Conservation (phyloP, 31 red algal genomes). For the Porphyra umbilicalis region DNA sequence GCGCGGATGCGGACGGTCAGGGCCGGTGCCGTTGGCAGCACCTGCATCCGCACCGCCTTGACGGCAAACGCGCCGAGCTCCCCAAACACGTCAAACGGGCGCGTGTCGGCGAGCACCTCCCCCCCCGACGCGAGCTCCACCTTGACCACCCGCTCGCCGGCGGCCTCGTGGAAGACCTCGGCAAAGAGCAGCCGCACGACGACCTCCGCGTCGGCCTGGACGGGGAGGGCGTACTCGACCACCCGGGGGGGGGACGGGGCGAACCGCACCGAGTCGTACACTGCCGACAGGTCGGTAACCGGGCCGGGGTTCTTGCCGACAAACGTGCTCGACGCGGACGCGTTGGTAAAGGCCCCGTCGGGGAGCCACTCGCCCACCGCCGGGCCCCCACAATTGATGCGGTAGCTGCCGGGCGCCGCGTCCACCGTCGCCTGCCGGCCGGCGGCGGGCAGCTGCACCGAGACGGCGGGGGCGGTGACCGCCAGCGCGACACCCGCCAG, state of each 20-base stretch:
- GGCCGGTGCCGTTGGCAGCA: background rate
- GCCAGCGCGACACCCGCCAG: background rate
- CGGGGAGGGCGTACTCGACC: background rate
- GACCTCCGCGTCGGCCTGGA: background rate
- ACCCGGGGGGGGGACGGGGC: background rate
- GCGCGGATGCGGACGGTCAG: background rate
- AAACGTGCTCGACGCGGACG: background rate
- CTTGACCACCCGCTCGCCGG: background rate
- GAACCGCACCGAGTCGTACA: background rate
- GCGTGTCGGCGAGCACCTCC: background rate
- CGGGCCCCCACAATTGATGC: background rate
- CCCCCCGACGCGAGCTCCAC: background rate
- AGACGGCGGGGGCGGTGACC: background rate
- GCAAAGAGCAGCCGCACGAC: background rate
- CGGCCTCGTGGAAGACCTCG: background rate
- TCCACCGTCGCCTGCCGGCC: background rate
- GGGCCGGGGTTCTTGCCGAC: background rate
- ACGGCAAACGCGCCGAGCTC: background rate
- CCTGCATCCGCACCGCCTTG: background rate
- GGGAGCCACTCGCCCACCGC: background rate
- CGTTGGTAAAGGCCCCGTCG: background rate
- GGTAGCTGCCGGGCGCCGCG: background rate
- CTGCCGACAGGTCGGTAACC: background rate
- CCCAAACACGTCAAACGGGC: background rate
- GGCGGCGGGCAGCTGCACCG: background rate